Base-by-base conservation (phyloP, 116 monocot species). In the Dioscorea cayenensis region DNA sequence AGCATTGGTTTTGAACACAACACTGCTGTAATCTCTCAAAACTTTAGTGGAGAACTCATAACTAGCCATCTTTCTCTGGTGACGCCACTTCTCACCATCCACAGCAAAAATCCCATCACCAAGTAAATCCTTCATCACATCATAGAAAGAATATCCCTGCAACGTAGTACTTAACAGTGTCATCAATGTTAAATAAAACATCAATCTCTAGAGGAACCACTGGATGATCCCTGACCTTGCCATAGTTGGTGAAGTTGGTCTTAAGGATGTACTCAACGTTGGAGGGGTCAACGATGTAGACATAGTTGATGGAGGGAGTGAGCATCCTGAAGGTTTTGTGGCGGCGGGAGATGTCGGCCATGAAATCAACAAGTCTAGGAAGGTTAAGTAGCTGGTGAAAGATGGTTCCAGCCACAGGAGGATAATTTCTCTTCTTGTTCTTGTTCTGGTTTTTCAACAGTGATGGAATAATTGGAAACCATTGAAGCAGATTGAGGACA, bases 81-180 rank as follows among this genome's bases (percentile, higher is more conserved):
- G 85, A 2, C 70, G 73, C 88, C 88, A 87, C 66, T 81, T 85
- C 0, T 81, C 83, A 8, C 85, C 85, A 64, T 87, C 87, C 14
- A 87, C 83, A 8, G 81, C 76, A 52, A 91, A 87, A 28, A 91
- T 91, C 18, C 91, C 84, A 23, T 88, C 82, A 14, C 83, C 83
- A 18, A 86, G 66, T 4, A 86, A 20, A 48, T 83, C 86, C 21
- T 70, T 71, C 77, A 71, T 14, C 25, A 66, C 19, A 2, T 43
- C 59, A 59, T 76, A 65, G 59, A 82, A 78, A 16, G 36, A 63
- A 14, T 70, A 14, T 48, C 86, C 82, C 86, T 86, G 25, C 27
- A 27, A 5, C 23, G 4, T 4, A 62, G 62, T 50, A 32, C 32
- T 32, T 32, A 32, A 3, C 32, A 32, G 2, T 32, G 32, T 2